Evolutionary conservation across 352 stramenopile species (phyloP), one percentile per base, ranked within the genome.

Genomic region (Phytopythium aichiense): DNA sequence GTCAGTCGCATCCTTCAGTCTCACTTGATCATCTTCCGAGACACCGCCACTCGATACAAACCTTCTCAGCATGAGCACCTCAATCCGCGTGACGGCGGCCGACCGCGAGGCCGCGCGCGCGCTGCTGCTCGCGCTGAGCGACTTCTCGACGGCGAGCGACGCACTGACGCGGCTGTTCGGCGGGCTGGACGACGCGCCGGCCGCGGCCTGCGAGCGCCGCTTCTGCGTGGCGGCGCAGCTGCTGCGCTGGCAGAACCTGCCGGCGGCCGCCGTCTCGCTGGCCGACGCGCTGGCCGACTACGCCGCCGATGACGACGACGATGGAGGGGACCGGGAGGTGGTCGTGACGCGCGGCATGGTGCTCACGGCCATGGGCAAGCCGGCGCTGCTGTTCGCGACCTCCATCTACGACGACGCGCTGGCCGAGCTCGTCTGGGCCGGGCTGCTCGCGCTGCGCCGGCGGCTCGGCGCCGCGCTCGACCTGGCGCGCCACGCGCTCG

Each of bases 371-470:
- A 80, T 94, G 77, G 86, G 86, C 23, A 92, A 95, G 62, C 82
- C 82, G 0, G 80, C 82, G 52, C 71, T 95, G 35, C 66, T 91
- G 20, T 95, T 93, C 54, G 82, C 84, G 37, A 73, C 86, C 8
- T 92, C 86, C 46, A 88, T 95, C 56, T 95, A 95, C 63, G 86
- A 95, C 63, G 86, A 95, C 61, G 79, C 92, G 38, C 71, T 95
- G 37, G 79, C 82, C 35, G 50, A 77, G 33, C 59, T 87, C 37
- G 75, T 92, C 64, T 91, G 81, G 79, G 60, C 60, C 31, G 83
- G 81, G 1, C 72, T 89, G 25, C 43, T 82, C 25, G 67, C 67
- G 25, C 74, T 90, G 68, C 77, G 84, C 28, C 60, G 67, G 28
- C 55, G 30, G 1, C 69, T 80, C 54, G 46, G 31, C 13, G 64